Evolutionary conservation across 1,139 yeast genomes (phyloP).

Genomic region (Pichia sp.): DNA sequence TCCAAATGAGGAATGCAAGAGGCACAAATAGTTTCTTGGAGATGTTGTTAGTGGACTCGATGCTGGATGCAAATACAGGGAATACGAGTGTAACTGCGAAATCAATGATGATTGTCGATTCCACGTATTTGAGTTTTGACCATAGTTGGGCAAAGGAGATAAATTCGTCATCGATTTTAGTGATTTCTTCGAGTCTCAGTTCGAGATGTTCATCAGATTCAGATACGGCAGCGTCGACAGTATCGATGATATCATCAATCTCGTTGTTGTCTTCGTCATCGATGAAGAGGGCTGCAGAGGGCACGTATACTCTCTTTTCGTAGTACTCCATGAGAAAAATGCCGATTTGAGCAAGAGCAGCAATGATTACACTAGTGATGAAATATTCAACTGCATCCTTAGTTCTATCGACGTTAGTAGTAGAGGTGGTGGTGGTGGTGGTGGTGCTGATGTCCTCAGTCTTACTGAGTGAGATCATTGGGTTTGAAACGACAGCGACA

Average conservation of each 20-base stretch:
- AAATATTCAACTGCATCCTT: constrained; percentile 45
- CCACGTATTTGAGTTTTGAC: constrained; percentile 55
- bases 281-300: background rate
- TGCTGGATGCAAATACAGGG: constrained; percentile 83
- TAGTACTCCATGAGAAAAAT: constrained; percentile 29
- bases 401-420: background rate
- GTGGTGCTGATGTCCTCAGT: no score
- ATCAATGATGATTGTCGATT: constrained; percentile 62
- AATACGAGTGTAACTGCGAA: constrained; percentile 74
- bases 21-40: constrained; percentile 59
- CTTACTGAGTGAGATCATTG: background rate
- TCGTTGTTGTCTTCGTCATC: background rate
- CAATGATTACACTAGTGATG: constrained; percentile 59
- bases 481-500: constrained; percentile 40
- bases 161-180: background rate
- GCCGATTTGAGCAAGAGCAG: constrained; percentile 35
- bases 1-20: constrained; percentile 77
- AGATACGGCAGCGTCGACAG: constrained; percentile 3
- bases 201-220: constrained; percentile 4
- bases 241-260: background rate
- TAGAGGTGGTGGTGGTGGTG: background rate
- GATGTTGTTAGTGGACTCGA: constrained; percentile 38
- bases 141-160: constrained; percentile 32
- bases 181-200: constrained; percentile 1
- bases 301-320: constrained; percentile 12